Percentiles rank a stretch among this genome's conserved stretches.
These are phyloP conservation scores for Parmelia sp. DNA, from an alignment of 495 filamentous ascomycete species.

Conservation along the genomic window DNA sequence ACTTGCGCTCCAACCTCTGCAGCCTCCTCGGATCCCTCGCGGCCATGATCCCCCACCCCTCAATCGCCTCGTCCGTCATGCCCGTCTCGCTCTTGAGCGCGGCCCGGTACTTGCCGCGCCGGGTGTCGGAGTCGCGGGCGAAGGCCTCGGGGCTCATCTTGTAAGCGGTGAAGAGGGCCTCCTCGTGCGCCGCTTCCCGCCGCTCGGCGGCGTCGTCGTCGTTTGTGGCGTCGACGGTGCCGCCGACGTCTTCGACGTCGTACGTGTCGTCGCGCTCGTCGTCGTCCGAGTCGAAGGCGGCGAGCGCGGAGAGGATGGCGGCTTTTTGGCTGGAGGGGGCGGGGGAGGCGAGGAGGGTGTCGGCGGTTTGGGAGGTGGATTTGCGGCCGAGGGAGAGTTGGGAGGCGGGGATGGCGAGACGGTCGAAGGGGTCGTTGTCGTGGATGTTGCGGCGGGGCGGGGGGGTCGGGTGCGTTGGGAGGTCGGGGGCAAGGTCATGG, in stretches of 20 bases:
- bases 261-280: conserved; percentile 98
- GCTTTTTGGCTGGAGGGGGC: conserved; percentile 63
- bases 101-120: conserved; percentile 53
- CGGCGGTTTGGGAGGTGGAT: conserved; percentile 56
- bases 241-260: conserved; percentile 83
- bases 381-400: conserved; percentile 62
- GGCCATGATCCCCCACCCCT: conserved; percentile 90
- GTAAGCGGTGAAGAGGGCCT: conserved; percentile 60
- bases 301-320: conserved; percentile 83
- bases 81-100: conserved; percentile 69
- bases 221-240: conserved; percentile 58
- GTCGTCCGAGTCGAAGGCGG: conserved; percentile 87
- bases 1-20: conserved; percentile 59
- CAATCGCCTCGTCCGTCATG: conserved; percentile 90
- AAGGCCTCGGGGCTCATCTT: conserved; percentile 58
- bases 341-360: conserved; percentile 49
- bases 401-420: conserved; percentile 54
- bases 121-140: conserved; percentile 58
- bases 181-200: conserved; percentile 35
- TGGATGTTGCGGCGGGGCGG: conserved; percentile 58
- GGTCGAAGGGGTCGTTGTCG: conserved; percentile 75
- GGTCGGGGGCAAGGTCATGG: conserved; percentile 35
- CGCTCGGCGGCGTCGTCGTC: conserved; percentile 38
- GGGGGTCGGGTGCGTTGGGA: conserved; percentile 31
- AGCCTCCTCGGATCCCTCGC: conserved; percentile 59